phyloP scores from a whole-genome alignment of 768 basidiomycete species.

The Mycena sanguinolenta region DNA sequence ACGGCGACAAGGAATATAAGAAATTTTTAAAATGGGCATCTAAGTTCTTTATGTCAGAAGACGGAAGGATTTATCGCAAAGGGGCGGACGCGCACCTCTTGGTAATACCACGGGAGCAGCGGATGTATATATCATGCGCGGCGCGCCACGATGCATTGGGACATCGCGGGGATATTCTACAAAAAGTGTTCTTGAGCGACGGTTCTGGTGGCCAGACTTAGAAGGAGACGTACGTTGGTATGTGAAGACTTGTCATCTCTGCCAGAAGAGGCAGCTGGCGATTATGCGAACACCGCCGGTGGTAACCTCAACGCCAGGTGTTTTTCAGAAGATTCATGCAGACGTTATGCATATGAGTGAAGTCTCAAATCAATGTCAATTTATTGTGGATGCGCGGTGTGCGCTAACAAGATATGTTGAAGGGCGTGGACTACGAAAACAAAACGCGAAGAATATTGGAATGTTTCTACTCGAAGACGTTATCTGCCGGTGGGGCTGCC shows the following conservation, averaged over 20 bases:
- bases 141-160: slow-evolving; percentile 37
- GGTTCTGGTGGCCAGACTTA: slow-evolving; percentile 42
- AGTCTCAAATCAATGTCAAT: slow-evolving; percentile 31
- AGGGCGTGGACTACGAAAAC: background rate
- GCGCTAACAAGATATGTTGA: background rate
- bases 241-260: slow-evolving; percentile 47
- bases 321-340: slow-evolving; percentile 19
- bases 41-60: background rate
- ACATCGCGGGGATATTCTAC: slow-evolving; percentile 34
- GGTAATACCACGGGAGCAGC: slow-evolving; percentile 2
- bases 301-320: slow-evolving; percentile 38
- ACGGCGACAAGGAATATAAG: background rate
- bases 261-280: slow-evolving; percentile 42
- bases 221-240: slow-evolving; percentile 47
- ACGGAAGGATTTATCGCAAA: background rate
- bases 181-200: background rate
- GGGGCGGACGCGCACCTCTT: background rate
- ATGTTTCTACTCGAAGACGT: background rate
- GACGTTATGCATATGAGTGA: slow-evolving; percentile 45
- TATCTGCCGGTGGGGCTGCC: slow-evolving; percentile 2
- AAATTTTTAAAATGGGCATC: background rate
- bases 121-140: background rate
- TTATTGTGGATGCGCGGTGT: slow-evolving; percentile 33
- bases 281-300: slow-evolving; percentile 45
- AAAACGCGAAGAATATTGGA: background rate